Evolutionary conservation across 164 flowering plant genomes (phyloP), one percentile per base, ranked within the genome.

Genomic region (Nelumbo lutea): DNA sequence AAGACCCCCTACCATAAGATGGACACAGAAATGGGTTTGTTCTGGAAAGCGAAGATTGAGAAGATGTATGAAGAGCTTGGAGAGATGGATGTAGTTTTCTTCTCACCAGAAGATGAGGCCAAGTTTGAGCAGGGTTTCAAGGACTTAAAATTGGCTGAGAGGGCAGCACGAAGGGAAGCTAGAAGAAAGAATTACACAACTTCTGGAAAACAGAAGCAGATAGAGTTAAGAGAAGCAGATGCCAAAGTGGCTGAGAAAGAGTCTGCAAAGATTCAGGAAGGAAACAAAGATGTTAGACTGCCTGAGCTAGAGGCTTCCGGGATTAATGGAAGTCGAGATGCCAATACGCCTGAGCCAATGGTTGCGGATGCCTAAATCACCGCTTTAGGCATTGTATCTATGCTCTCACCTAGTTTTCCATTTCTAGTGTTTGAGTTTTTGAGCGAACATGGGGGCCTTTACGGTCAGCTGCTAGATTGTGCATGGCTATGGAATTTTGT

Each of bases 101-200:
- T 87, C 71, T 56, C 85, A 7, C 85, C 83, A 0, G 85, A 87
- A 75, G 87, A 81, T 40, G 90, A 85, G 73, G 83, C 82, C 44
- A 85, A 82, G 73, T 78, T 84, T 27, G 87, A 81, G 53, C 75
- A 85, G 64, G 83, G 75, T 1, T 86, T 83, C 59, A 78, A 82
- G 67, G 75, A 85, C 8, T 62, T 80, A 68, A 83, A 83, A 57
- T 47, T 84, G 39, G 77, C 79, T 4, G 73, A 82, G 69, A 80
- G 80, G 61, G 86, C 69, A 10, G 84, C 86, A 59, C 84, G 80
- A 6, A 78, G 73, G 68, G 85, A 81, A 67, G 79, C 79, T 40
- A 77, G 86, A 66, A 79, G 83, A 65, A 66, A 75, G 61, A 67
- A 72, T 61, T 79, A 69, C 66, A 79, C 72, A 53, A 38, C 74